Base-by-base conservation (phyloP, 176 grass and related monocot genomes). In the Musa schizocarpa region DNA sequence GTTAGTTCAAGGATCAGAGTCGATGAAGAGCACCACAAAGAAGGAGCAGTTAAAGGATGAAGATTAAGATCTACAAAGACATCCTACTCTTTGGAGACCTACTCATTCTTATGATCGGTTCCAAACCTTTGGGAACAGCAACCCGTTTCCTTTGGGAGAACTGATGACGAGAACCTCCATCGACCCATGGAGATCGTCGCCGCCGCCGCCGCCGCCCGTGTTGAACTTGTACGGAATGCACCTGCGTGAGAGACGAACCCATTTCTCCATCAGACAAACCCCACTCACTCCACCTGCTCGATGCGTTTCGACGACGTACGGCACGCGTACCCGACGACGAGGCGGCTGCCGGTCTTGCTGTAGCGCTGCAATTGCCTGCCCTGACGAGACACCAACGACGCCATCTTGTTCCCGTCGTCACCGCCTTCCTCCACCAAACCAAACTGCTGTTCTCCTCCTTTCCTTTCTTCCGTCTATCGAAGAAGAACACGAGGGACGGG, bases 331-430 rank as follows among this genome's bases (percentile, higher is more conserved):
- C 77, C 77, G 9, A 79, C 77, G 19, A 79, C 77, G 11, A 79
- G 77, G 12, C 77, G 77, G 19, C 77, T 25, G 11, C 77, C 77
- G 17, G 1, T 70, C 8, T 29, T 57, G 26, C 17, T 79, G 53
- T 79, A 79, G 4, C 77, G 77, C 66, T 79, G 77, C 13, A 79
- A 53, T 16, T 79, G 65, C 52, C 77, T 69, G 1, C 77, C 77
- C 29, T 79, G 52, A n/a, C 77, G 52, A 52, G 77, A 69, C 52
- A 70, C 65, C 77, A 79, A 49, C 4, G 65, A 21, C 65, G 58
- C 27, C 77, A 79, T 70, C 77, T 65, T 58, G 17, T 22, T 49
- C 64, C 14, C 11, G 10, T 23, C 20, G 8, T 50, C 10, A 8
- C 50, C n/a, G 53, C 51, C 52, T 54, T 26, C 52, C 16, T 22